Conservation (phyloP, 306 rosid species). For the Pterocarpus santalinus region DNA sequence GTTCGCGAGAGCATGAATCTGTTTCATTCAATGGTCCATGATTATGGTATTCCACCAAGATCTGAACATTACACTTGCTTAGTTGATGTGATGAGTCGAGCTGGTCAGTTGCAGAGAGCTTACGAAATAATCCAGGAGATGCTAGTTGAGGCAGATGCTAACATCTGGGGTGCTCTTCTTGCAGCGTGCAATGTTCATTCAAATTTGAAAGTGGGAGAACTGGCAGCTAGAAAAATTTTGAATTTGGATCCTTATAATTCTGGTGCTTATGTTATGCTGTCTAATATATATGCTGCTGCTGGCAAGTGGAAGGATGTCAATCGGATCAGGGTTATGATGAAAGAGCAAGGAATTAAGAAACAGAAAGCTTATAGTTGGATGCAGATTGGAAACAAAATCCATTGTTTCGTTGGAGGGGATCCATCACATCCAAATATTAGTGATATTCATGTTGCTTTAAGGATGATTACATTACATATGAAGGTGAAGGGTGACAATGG, state of each 20-base stretch:
- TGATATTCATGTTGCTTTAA: constrained; percentile 48
- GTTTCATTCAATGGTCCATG: constrained; percentile 48
- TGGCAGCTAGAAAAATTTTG: constrained; percentile 51
- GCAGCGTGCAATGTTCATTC: constrained; percentile 54
- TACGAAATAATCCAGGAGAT: constrained; percentile 48
- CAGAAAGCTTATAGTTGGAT: constrained; percentile 57
- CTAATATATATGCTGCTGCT: constrained; percentile 60
- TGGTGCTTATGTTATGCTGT: constrained; percentile 59
- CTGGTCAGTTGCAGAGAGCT: constrained; percentile 60
- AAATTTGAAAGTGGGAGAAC: constrained; percentile 55
- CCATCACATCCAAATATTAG: constrained; percentile 52
- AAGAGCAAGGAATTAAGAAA: constrained; percentile 56
- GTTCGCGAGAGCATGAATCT: constrained; percentile 52
- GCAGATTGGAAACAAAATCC: constrained; percentile 57
- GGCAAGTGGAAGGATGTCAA: constrained; percentile 61
- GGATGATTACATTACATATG: constrained; percentile 53
- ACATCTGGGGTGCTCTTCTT: constrained; percentile 60
- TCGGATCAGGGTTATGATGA: constrained; percentile 57
- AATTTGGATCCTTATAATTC: constrained; percentile 54
- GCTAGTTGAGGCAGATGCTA: constrained; percentile 54
- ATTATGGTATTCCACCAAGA: constrained; percentile 53
- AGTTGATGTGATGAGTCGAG: constrained; percentile 54
- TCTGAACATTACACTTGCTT: constrained; percentile 60
- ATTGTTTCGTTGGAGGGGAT: constrained; percentile 57
- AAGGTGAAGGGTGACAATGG: constrained; percentile 36